Percentiles rank a stretch among this genome's conserved stretches.
Conservation (phyloP, 169 alveolate genomes). For the Plasmodium malariae region DNA sequence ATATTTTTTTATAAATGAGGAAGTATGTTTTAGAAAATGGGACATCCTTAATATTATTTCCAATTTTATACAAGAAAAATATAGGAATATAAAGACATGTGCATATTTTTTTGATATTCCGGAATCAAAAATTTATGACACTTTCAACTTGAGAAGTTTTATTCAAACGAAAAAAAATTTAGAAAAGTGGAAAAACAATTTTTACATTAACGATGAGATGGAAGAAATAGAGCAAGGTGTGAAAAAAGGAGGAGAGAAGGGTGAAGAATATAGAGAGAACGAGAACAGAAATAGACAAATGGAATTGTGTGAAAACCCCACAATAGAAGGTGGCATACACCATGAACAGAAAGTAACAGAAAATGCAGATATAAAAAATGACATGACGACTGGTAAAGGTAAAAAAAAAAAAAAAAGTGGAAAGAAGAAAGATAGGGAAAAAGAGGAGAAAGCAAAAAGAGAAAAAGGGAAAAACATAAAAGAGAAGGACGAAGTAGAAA, state of each 20-base stretch:
- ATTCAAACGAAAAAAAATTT: conserved; percentile 21
- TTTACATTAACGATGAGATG: conserved; percentile 15
- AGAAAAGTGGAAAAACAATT: conserved; percentile 28
- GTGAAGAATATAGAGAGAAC: background rate
- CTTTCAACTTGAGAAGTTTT: conserved; percentile 28
- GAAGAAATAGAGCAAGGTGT: background rate
- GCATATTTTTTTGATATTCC: conserved; percentile 71
- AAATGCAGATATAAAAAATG: conserved; percentile 4
- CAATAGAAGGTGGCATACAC: background rate
- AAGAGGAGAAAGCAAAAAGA: background rate
- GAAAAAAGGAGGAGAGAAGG: conserved; percentile 3
- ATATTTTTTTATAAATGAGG: conserved; percentile 61
- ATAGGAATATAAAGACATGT: conserved; percentile 41
- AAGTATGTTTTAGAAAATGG: conserved; percentile 37
- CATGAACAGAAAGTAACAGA: background rate
- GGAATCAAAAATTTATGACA: conserved; percentile 10
- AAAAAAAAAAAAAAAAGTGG: too few species aligned
- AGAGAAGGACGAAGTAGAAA: background rate
- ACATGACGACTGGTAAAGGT: background rate
- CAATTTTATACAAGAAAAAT: conserved; percentile 23
- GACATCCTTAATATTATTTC: conserved; percentile 21
- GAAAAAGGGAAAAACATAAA: background rate
- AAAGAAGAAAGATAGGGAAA: background rate
- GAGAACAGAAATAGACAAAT: background rate
- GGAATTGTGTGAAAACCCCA: background rate